Base-by-base conservation (phyloP, 805 yeast species). In the Ogataea trehaloabstinens region DNA sequence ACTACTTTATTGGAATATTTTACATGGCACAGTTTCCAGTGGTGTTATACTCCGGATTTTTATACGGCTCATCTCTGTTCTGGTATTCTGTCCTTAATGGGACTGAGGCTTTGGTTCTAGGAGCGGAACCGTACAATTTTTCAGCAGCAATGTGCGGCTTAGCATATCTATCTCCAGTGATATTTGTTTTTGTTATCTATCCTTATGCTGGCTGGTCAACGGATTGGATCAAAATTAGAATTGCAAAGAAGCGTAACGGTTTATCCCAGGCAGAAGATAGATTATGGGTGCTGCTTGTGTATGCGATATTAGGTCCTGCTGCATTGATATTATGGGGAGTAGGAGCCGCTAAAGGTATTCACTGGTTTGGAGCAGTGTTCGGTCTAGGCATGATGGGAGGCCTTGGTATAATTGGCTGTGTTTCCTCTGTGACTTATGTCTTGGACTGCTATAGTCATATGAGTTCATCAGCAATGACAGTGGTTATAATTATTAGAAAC, bases 291-390 rank as follows among this genome's bases (percentile, higher is more conserved):
- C 48, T 75, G 45, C 38, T 61, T 2, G 55, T 70, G 5, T 74
- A 72, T 43, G 62, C 66, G 51, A 57, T 80, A 24, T 47, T 79
- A 6, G 76, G 78, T 4, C 80, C 81, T 1, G 66, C 68, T 0
- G 77, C 83, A 0, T 61, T 77, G 40, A 68, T 79, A 43, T 62
- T 82, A 12, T 78, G 81, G 71, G 87, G 87, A 34, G 71, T 79
- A 30, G 85, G 84, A 10, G 80, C 85, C 0, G 70, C 71, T 34
- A 68, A 71, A 35, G 68, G 64, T 3, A 61, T 72, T 22, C 74
- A 72, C 37, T 80, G 85, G 84, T 64, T 76, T 37, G 75, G 76
- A 3, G 62, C 73, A 4, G 69, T 73, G 25, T 63, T 71, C 35
- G 82, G 82, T 2, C 64, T 76, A 46, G 85, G 82, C 2, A 52